phyloP scores from a whole-genome alignment of 805 yeast species.

The Pichia membranifaciens region DNA sequence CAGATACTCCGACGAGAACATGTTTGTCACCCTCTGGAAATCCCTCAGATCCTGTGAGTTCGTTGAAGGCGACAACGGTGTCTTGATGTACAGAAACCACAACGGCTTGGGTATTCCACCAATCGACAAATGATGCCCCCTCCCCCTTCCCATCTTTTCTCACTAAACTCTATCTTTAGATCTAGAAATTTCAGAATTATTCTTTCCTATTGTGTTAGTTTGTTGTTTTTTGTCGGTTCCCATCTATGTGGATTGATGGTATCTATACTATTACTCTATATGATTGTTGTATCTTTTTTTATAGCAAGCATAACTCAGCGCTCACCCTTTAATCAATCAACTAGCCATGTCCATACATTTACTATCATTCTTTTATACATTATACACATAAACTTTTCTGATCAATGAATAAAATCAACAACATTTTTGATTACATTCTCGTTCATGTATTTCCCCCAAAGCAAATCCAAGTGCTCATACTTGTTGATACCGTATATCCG shows the following conservation, averaged over 20 bases:
- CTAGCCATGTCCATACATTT: neutral
- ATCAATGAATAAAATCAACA: slow-evolving; percentile 22
- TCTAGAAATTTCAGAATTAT: neutral
- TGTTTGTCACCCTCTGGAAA: slow-evolving; percentile 56
- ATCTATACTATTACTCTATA: neutral
- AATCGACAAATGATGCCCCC: slow-evolving; percentile 4
- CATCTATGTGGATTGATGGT: slow-evolving; percentile 5
- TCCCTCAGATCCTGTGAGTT: slow-evolving; percentile 60
- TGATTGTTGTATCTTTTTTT: neutral
- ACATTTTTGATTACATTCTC: slow-evolving; percentile 40
- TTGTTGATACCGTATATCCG: slow-evolving; percentile 46
- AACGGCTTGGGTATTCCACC: slow-evolving; percentile 40
- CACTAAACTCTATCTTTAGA: no score
- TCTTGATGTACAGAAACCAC: slow-evolving; percentile 59
- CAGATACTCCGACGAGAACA: slow-evolving; percentile 44
- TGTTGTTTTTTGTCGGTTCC: neutral
- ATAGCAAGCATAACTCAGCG: no score
- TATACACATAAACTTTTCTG: no score
- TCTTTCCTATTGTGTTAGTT: no score
- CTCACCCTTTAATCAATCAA: no score
- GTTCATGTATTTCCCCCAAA: slow-evolving; percentile 81
- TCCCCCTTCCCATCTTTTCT: no score
- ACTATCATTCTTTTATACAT: neutral
- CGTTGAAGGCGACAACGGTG: slow-evolving; percentile 63
- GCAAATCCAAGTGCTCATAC: slow-evolving; percentile 85